Base-by-base conservation (phyloP, 2,329 filamentous ascomycete species). In the Calonectria pteridis region DNA sequence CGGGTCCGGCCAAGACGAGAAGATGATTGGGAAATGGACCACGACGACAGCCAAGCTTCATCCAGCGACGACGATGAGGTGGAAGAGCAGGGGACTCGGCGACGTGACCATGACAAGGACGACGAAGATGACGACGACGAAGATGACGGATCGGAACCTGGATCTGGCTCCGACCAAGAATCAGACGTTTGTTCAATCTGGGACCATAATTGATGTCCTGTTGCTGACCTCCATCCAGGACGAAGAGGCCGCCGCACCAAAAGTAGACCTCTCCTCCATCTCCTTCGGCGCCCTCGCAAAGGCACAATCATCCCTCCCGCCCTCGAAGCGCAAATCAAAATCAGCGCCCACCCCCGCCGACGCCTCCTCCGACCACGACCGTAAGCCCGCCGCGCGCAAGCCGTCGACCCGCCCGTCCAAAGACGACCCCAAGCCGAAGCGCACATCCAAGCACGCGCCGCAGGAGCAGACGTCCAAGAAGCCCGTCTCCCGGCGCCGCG, bases 271-370 rank as follows among this genome's bases (percentile, higher is more conserved):
- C 55, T 86, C 90, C 11, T 87, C 89, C 74, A 91, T 98, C 77
- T 97, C 95, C 29, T 98, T 98, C 81, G 96, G 95, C 75, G 94
- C 94, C n/a, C 88, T 98, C 50, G 95, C 94, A 76, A 94, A 95
- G 87, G 96, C 95, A 1, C 95, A 98, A 86, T 93, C 93, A 49
- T 90, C 92, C 0, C 85, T 98, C 37, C 87, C 82, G 40, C 77
- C 81, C 63, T 58, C 81, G 29, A 73, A 78, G 14, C 81, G 78
- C 29, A 81, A 80, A 71, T 77, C 79, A 65, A 81, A 79, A 63
- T 69, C 80, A 69, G 74, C 77, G 63, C 16, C 69, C 7, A 6
- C 53, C 35, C 37, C 73, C 4, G 77, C 72, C 23, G 74, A 80
- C 9, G 50, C 81, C 13, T 75, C 80, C 14, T 76, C 81, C 7